phyloP scores from a whole-genome alignment of 495 filamentous ascomycete species.

The Poronia punctata region DNA sequence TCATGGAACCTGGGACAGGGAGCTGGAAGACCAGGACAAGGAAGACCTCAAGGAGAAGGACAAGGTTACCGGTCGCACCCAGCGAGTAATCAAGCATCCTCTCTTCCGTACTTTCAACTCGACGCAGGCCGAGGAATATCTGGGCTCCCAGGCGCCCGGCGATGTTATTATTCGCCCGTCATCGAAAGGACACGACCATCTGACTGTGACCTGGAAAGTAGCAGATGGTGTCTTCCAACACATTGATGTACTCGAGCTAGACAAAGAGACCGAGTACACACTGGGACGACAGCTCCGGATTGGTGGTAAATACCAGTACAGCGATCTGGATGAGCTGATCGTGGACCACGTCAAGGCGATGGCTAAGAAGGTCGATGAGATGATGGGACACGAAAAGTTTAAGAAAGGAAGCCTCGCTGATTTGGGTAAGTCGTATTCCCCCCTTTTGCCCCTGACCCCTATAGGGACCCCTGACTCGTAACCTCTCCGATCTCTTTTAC shows the following conservation, averaged over 20 bases:
- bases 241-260: slow-evolving; percentile 91
- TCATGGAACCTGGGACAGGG: slow-evolving; percentile 73
- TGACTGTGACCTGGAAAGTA: slow-evolving; percentile 98
- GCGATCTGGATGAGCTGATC: slow-evolving; percentile 94
- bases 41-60: slow-evolving; percentile 76
- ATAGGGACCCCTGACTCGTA: too few species aligned
- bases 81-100: slow-evolving; percentile 94
- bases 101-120: slow-evolving; percentile 90
- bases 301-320: slow-evolving; percentile 80
- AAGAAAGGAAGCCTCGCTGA: slow-evolving; percentile 71
- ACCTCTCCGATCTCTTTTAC: too few species aligned
- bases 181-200: slow-evolving; percentile 87
- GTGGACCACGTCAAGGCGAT: slow-evolving; percentile 95
- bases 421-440: slow-evolving; percentile 59
- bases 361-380: slow-evolving; percentile 95
- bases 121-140: slow-evolving; percentile 86
- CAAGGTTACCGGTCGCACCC: slow-evolving; percentile 68
- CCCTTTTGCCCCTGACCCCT: too few species aligned
- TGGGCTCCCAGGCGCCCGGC: slow-evolving; percentile 74
- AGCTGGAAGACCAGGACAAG: slow-evolving; percentile 68
- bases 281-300: slow-evolving; percentile 79
- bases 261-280: slow-evolving; percentile 94
- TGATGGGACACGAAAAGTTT: slow-evolving; percentile 88
- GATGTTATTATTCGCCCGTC: slow-evolving; percentile 94
- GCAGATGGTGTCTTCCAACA: slow-evolving; percentile 90